A percentile compares a stretch with the other conserved stretches of the same genome.
Conservation (phyloP, 2,329 filamentous ascomycete species). For the Epichloe bromicola region DNA sequence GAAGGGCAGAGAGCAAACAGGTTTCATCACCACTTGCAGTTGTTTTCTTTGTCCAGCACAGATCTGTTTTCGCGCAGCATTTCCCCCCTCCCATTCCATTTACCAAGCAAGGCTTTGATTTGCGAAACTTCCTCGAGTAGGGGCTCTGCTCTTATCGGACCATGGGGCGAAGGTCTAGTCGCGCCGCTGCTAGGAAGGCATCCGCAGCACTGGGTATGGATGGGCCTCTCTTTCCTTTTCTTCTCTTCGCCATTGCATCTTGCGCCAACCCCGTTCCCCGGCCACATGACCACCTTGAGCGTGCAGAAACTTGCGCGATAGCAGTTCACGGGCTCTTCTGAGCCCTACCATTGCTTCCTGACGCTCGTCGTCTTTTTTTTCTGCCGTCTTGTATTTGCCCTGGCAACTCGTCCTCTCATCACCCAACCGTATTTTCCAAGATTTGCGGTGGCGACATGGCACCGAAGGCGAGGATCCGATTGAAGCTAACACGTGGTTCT, state of each 20-base stretch:
- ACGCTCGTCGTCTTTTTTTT: not conserved
- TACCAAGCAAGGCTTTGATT: not conserved
- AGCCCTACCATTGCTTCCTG: too few relatives aligned
- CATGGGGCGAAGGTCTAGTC: slow-evolving; percentile 34
- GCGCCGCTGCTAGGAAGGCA: slow-evolving; percentile 40
- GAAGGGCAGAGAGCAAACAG: not conserved
- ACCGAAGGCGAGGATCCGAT: slow-evolving; percentile 16
- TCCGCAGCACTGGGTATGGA: slow-evolving; percentile 39
- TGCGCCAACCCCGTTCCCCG: not conserved
- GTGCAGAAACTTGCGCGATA: not conserved
- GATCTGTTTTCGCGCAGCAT: too few relatives aligned
- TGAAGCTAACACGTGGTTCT: slow-evolving; percentile 21
- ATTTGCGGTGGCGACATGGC: slow-evolving; percentile 11
- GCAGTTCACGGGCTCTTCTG: not conserved
- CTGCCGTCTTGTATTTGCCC: not conserved
- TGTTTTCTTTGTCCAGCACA: not conserved
- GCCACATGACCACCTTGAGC: not conserved
- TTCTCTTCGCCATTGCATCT: not conserved
- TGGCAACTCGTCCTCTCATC: not conserved
- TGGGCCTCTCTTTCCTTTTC: slow-evolving; percentile 13
- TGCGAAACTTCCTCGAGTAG: not conserved
- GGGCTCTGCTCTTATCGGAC: not conserved
- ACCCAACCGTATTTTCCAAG: not conserved
- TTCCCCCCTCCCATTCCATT: not conserved
- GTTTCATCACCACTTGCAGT: too few relatives aligned